Conservation (phyloP, 1,139 yeast genomes). For the Lodderomyces margitis region DNA sequence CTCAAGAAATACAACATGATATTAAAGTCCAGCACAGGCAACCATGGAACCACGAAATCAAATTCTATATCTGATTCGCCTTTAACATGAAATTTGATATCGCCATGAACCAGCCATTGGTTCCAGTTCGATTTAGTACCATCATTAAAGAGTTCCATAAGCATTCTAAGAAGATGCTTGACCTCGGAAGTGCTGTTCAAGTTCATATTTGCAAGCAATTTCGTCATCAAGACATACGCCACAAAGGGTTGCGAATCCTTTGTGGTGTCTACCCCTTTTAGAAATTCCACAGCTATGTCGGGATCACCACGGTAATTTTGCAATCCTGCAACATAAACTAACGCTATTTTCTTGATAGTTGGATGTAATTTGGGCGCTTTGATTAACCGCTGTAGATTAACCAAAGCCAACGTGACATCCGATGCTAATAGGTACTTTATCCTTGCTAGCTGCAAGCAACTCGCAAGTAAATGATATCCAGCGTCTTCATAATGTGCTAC, state of each 20-base stretch:
- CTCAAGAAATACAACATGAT: slow-evolving; percentile 38
- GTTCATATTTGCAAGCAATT: slow-evolving; percentile 23
- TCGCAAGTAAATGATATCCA: slow-evolving; percentile 17
- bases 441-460: slow-evolving; percentile 29
- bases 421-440: slow-evolving; percentile 25
- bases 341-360: slow-evolving; percentile 14
- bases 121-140: slow-evolving; percentile 7
- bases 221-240: slow-evolving; percentile 27
- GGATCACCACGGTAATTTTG: slow-evolving; percentile 33
- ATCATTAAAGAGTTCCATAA: background rate
- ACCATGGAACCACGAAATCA: slow-evolving; percentile 31
- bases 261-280: slow-evolving; percentile 17
- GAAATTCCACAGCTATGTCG: slow-evolving; percentile 1
- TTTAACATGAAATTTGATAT: background rate
- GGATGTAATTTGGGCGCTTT: slow-evolving; percentile 10
- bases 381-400: slow-evolving; percentile 23
- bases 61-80: slow-evolving; percentile 4
- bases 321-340: slow-evolving; percentile 11
- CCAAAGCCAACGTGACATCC: slow-evolving; percentile 25
- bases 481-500: slow-evolving; percentile 15
- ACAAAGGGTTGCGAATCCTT: slow-evolving; percentile 21
- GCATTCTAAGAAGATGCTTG: background rate
- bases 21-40: slow-evolving; percentile 41
- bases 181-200: slow-evolving; percentile 17
- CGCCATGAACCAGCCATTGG: slow-evolving; percentile 5